Conservation (phyloP, 495 filamentous ascomycete genomes). For the Talaromyces wortmannii region DNA sequence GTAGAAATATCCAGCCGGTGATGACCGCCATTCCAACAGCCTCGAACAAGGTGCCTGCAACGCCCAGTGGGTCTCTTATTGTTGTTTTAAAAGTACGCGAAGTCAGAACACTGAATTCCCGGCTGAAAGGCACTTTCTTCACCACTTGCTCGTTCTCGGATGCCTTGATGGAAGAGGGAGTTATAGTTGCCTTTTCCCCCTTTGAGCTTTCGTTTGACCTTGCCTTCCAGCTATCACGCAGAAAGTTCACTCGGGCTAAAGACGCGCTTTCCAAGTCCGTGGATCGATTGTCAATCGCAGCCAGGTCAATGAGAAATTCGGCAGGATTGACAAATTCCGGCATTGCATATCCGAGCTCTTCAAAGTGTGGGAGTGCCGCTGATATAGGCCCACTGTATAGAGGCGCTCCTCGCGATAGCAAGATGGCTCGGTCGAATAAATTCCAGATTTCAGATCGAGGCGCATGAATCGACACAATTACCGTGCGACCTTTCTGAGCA, state of each 20-base stretch:
- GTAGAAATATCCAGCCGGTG: conserved; percentile 63
- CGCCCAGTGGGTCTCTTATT: conserved; percentile 64
- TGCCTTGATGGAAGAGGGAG: not conserved
- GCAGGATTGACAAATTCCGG: conserved; percentile 68
- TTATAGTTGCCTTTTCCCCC: conserved; percentile 12
- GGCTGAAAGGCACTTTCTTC: conserved; percentile 39
- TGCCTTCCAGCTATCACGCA: conserved; percentile 47
- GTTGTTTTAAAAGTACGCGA: conserved; percentile 59
- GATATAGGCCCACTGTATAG: conserved; percentile 55
- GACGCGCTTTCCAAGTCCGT: conserved; percentile 53
- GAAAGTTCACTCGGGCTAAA: conserved; percentile 41
- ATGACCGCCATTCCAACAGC: conserved; percentile 60
- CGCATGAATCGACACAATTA: conserved; percentile 68
- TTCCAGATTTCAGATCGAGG: conserved; percentile 71
- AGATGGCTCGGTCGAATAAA: conserved; percentile 60
- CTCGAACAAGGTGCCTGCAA: conserved; percentile 57
- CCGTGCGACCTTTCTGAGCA: conserved; percentile 58
- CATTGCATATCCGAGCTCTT: conserved; percentile 43
- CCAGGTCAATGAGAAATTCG: conserved; percentile 64
- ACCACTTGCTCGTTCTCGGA: conserved; percentile 4
- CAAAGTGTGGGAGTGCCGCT: conserved; percentile 53
- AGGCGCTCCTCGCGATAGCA: conserved; percentile 54
- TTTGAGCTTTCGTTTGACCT: not conserved
- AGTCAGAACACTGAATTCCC: conserved; percentile 57
- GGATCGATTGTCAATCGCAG: conserved; percentile 61